A percentile compares a stretch with the other conserved stretches of the same genome.
These are phyloP conservation scores for Fereydounia khargensis DNA, from an alignment of 1,284 basidiomycete genomes.

Conservation along the genomic window DNA sequence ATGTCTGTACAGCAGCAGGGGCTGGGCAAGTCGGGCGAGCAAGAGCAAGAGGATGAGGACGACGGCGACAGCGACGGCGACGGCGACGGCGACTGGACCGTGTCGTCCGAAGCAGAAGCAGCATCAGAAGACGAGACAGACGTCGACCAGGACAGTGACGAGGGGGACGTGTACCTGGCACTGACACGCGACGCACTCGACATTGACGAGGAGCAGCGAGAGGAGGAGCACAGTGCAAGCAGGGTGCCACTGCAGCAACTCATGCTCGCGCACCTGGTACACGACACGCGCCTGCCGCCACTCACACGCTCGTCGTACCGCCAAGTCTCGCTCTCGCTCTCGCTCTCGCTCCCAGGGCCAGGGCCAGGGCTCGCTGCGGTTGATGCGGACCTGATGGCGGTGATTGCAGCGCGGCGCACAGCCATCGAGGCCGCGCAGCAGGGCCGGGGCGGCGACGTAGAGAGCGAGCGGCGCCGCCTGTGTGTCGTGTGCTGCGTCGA, in stretches of 20 bases:
- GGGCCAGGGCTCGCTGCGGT: no score
- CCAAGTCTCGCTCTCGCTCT: no score
- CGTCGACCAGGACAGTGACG: slow-evolving; percentile 1
- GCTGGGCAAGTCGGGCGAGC: slow-evolving; percentile 1
- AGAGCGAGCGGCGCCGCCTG: slow-evolving; percentile 14
- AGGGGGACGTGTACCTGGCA: not conserved
- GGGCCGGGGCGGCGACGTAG: not conserved
- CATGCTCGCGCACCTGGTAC: slow-evolving; percentile 28
- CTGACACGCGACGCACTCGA: not conserved
- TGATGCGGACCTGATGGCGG: not conserved
- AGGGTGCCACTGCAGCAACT: slow-evolving; percentile 26
- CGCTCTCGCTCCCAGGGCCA: no score
- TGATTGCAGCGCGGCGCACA: slow-evolving; percentile 5
- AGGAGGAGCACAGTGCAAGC: no score
- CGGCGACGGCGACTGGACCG: slow-evolving; percentile 1
- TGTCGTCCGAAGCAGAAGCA: no score
- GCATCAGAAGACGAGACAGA: not conserved
- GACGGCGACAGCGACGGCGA: slow-evolving; percentile 3
- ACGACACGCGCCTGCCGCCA: slow-evolving; percentile 12
- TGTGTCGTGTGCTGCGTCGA: slow-evolving; percentile 27
- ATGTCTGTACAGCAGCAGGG: no score
- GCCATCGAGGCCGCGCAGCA: not conserved
- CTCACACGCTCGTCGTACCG: slow-evolving; percentile 29
- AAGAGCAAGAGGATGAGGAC: slow-evolving; percentile 14
- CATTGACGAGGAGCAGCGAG: not conserved